Base-by-base conservation (phyloP, 2,329 filamentous ascomycete genomes). In the Cordyceps cateniannulata region DNA sequence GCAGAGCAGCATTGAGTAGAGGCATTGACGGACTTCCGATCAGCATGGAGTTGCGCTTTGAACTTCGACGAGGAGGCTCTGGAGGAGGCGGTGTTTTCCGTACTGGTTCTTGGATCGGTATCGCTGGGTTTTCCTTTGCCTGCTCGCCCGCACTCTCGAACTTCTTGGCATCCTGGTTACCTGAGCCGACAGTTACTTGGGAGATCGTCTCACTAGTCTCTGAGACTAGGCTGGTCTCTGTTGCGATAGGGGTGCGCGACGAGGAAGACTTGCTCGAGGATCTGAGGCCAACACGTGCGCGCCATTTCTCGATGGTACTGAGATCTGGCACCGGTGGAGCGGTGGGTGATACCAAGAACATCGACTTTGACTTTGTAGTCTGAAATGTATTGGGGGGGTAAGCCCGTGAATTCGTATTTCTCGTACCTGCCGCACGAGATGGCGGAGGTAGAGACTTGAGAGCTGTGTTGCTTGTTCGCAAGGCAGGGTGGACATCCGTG, bases 341-440 rank as follows among this genome's bases (percentile, higher is more conserved):
- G 14, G 69, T 68, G 1, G 71, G 67, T 0, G 69, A 68, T 7
- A 69, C 62, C 9, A 69, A 60, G 1, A 67, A 65, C n/a, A 69
- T 69, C 6, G 67, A 66, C 52, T 69, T 71, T 5, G 63, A 63
- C 0, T 68, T 64, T 2, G 65, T 59, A 29, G 57, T 64, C 62
- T 67, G 71, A n/a, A 70, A 69, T 27, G 75, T 71, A 52, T 75
- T 76, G 8, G 74, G 75, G 1, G 74, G 74, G 38, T 76, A 76
- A 1, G 70, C 66, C 55, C 71, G 67, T 2, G 66, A 64, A 47
- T 67, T 67, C 1, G 66, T 44, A 5, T 73, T 70, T 1, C 66
- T 65, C 10, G 65, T 62, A 32, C 66, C 68, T 10, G 64, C 48
- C 8, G 40, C 62, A 16, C 51, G 38, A 8, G 65, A 63, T 18